phyloP scores from a whole-genome alignment of 192 early-diverging fungal genomes.

The Entomortierella lignicola region DNA sequence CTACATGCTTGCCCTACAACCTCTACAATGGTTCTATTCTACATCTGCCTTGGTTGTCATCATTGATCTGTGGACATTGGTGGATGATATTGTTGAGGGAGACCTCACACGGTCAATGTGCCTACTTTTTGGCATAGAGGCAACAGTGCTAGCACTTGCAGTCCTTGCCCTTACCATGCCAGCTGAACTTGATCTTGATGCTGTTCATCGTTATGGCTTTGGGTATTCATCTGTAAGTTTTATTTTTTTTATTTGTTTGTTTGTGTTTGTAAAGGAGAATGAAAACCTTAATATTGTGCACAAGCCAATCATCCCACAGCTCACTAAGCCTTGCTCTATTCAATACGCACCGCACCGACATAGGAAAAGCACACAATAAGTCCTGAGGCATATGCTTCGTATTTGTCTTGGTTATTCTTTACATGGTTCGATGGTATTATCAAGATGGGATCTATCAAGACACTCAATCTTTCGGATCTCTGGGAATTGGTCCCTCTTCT shows the following conservation, averaged over 20 bases:
- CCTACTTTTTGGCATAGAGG: constrained; percentile 11
- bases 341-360: no score
- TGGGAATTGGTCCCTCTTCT: constrained; percentile 40
- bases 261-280: neutral
- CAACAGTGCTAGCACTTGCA: constrained; percentile 6
- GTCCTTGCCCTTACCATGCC: constrained; percentile 44
- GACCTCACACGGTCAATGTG: constrained; percentile 11
- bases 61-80: constrained; percentile 23
- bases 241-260: no score
- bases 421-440: constrained; percentile 54
- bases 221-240: constrained; percentile 49
- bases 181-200: constrained; percentile 44
- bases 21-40: constrained; percentile 48
- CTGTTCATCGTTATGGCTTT: constrained; percentile 47
- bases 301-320: no score
- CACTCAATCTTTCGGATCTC: constrained; percentile 54
- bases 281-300: constrained; percentile 6
- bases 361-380: constrained; percentile 47
- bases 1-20: constrained; percentile 26
- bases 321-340: no score
- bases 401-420: constrained; percentile 53
- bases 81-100: constrained; percentile 17
- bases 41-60: constrained; percentile 6
- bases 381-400: constrained; percentile 48
- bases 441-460: constrained; percentile 45